phyloP scores from a whole-genome alignment of 257 asterid species.

The Nicotiana undulata region DNA sequence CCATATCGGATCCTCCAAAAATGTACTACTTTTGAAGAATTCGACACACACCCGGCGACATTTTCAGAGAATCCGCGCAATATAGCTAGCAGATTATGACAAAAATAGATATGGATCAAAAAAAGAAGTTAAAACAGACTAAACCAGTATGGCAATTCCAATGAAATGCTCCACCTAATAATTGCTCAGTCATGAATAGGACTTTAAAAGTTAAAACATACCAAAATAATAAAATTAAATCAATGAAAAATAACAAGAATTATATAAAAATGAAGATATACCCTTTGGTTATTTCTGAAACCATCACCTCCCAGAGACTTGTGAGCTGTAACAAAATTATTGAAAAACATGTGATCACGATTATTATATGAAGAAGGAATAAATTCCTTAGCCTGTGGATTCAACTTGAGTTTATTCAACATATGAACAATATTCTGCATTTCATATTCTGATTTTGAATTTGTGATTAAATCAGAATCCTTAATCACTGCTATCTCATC shows the following conservation, averaged over 20 bases:
- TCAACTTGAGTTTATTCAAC: constrained; percentile 67
- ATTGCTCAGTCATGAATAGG: not conserved
- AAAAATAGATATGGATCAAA: not conserved
- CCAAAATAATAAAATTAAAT: not conserved
- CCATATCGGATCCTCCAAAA: no score
- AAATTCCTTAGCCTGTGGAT: constrained; percentile 91
- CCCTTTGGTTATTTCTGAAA: constrained; percentile 65
- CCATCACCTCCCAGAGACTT: constrained; percentile 50
- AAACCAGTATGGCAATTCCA: not conserved
- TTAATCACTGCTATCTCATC: constrained; percentile 57
- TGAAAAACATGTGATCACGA: constrained; percentile 42
- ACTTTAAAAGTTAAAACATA: constrained; percentile 2
- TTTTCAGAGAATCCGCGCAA: no score
- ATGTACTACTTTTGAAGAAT: no score
- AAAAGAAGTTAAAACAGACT: not conserved
- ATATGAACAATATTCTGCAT: constrained; percentile 52
- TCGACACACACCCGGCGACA: no score
- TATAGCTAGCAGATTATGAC: not conserved
- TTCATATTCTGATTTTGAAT: constrained; percentile 53
- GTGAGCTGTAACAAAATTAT: constrained; percentile 38
- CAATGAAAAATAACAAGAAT: not conserved
- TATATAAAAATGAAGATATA: constrained; percentile 25
- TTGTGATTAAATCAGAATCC: constrained; percentile 41
- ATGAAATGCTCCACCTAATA: not conserved
- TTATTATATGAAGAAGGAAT: constrained; percentile 62